Percentiles rank a stretch among this genome's conserved stretches.
Evolutionary conservation across 2,329 filamentous ascomycete species (phyloP).

Genomic region (Verticillium isaacii): DNA sequence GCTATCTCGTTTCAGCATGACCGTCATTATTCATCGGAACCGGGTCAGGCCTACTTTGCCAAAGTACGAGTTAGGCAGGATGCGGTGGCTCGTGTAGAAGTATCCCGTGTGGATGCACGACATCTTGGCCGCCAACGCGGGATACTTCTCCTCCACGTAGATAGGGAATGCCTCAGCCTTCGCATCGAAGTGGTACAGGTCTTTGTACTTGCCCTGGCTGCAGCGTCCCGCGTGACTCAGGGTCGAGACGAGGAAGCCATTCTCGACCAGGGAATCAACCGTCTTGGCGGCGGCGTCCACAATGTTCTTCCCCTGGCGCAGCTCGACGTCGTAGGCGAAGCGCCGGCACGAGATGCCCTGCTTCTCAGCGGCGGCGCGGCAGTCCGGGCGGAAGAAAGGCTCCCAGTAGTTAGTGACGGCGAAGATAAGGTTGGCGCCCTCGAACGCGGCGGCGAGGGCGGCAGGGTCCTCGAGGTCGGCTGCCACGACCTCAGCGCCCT

Average conservation of each 20-base stretch:
- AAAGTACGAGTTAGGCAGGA: constrained; percentile 41
- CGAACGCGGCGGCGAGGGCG: constrained; percentile 34
- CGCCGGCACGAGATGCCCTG: constrained; percentile 34
- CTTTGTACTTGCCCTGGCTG: constrained; percentile 37
- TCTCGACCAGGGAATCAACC: constrained; percentile 33
- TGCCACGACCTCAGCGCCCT: constrained; percentile 37
- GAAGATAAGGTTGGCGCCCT: constrained; percentile 46
- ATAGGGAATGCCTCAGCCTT: constrained; percentile 46
- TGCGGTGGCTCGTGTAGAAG: constrained; percentile 42
- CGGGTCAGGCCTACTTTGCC: constrained; percentile 28
- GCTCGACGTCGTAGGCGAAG: constrained; percentile 44
- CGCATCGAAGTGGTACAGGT: constrained; percentile 48
- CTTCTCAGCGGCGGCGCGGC: constrained; percentile 29
- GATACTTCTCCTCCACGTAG: constrained; percentile 38
- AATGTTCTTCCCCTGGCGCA: constrained; percentile 49
- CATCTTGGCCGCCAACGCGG: constrained; percentile 41
- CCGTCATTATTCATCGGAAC: not conserved
- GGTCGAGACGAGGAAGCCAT: constrained; percentile 47
- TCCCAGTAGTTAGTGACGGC: constrained; percentile 53
- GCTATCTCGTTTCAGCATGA: constrained; percentile 16
- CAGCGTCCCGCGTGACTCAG: constrained; percentile 42
- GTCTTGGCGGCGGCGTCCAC: constrained; percentile 44
- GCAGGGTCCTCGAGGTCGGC: constrained; percentile 37
- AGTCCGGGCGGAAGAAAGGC: constrained; percentile 39
- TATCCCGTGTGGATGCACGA: constrained; percentile 46